Evolutionary conservation across 2,329 filamentous ascomycete species (phyloP).

Genomic region (Fusarium newnesense): DNA sequence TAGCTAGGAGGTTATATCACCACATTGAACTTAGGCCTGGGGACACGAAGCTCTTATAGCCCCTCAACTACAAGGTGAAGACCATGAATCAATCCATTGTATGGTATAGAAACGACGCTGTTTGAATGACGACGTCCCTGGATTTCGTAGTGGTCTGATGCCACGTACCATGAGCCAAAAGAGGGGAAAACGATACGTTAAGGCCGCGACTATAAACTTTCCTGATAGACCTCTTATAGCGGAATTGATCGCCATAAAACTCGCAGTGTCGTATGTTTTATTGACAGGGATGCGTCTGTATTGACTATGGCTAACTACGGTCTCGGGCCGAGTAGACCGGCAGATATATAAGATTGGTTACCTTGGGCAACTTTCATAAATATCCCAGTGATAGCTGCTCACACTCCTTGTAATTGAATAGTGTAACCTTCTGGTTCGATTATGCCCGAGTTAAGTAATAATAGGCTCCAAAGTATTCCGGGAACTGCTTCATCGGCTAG

Average conservation of each 20-base stretch:
- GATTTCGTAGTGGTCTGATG: neutral
- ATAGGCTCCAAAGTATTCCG: fast-evolving
- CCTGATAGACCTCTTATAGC: neutral
- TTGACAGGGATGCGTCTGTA: no score
- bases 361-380: no score
- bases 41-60: neutral
- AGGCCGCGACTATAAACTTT: fast-evolving
- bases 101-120: fast-evolving
- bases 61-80: fast-evolving
- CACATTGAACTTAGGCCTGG: no score
- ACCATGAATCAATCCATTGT: neutral
- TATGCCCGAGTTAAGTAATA: fast-evolving
- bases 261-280: neutral
- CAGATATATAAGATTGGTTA: no score
- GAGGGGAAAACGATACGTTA: fast-evolving
- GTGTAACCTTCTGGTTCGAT: neutral
- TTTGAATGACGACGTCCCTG: fast-evolving
- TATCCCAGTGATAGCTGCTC: neutral
- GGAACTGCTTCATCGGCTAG: neutral
- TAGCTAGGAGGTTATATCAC: no score
- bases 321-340: no score
- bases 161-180: neutral
- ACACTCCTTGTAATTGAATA: no score
- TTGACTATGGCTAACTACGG: no score
- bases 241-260: neutral